A percentile compares a stretch with the other conserved stretches of the same genome.
These are phyloP conservation scores for Triticum monococcum DNA, from an alignment of 176 grass and related monocot genomes.

Conservation along the genomic window DNA sequence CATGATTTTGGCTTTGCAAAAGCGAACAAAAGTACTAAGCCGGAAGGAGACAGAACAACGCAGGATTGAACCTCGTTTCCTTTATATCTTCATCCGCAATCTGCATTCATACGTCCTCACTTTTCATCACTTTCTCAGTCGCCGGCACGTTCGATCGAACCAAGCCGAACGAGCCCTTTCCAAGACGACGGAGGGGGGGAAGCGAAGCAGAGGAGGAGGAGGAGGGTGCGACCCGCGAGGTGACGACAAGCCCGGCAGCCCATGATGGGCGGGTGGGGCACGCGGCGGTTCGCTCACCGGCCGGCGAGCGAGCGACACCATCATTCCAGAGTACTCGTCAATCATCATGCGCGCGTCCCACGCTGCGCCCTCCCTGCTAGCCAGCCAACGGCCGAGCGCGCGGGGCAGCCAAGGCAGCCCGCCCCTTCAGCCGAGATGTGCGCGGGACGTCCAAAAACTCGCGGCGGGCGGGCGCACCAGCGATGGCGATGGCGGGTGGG, in stretches of 20 bases:
- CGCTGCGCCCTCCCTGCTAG: background rate
- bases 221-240: background rate
- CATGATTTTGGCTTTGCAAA: conserved; percentile 9
- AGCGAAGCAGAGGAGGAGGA: background rate
- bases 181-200: background rate
- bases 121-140: background rate
- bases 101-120: background rate
- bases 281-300: conserved; percentile 31
- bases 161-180: background rate
- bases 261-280: conserved; percentile 5
- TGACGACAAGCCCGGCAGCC: background rate
- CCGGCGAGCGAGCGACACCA: conserved; percentile 29
- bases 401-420: no score
- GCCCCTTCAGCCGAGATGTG: background rate
- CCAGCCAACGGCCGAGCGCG: background rate
- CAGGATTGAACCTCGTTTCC: background rate
- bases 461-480: background rate
- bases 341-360: conserved; percentile 26
- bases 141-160: background rate
- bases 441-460: background rate
- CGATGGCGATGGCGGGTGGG: background rate
- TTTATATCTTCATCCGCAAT: background rate
- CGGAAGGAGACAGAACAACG: background rate
- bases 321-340: conserved; percentile 35
- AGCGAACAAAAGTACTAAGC: background rate